Conservation (phyloP, 345 rosid species). For the Pistacia integerrima region DNA sequence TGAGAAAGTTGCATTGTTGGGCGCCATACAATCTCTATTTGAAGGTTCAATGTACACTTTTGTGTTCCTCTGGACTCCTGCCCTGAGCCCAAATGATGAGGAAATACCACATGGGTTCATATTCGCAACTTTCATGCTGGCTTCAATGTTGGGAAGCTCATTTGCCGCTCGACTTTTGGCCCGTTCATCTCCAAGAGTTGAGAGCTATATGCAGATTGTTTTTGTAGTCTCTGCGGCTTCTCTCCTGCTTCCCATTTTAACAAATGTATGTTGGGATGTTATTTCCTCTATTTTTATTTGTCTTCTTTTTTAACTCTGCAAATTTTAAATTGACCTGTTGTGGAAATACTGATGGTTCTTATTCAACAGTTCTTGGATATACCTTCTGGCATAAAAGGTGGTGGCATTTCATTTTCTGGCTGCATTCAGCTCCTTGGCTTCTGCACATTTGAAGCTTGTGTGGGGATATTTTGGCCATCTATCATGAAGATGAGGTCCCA, state of each 20-base stretch:
- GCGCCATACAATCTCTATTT: constrained; percentile 94
- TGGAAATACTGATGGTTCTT: constrained; percentile 9
- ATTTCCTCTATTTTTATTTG: neutral
- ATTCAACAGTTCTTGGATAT: constrained; percentile 65
- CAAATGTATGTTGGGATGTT: constrained; percentile 50
- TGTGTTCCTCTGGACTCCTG: constrained; percentile 97
- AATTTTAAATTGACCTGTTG: neutral
- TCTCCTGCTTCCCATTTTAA: constrained; percentile 75
- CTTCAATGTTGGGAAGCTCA: constrained; percentile 96
- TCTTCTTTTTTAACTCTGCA: neutral
- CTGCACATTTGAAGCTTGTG: constrained; percentile 88
- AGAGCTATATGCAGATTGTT: constrained; percentile 94
- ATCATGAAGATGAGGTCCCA: constrained; percentile 98
- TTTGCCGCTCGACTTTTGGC: constrained; percentile 87
- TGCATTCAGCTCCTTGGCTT: constrained; percentile 79
- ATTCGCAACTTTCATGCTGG: constrained; percentile 92
- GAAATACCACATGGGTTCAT: constrained; percentile 96
- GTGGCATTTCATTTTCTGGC: constrained; percentile 75
- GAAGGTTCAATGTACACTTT: constrained; percentile 99
- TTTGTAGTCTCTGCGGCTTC: constrained; percentile 72
- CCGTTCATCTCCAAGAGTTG: constrained; percentile 59
- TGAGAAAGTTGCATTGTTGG: constrained; percentile 90
- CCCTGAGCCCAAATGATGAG: constrained; percentile 87
- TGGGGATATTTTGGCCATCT: constrained; percentile 95
- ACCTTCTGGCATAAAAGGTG: constrained; percentile 67